Base-by-base conservation (phyloP, 305 asterid genomes). In the Fraxinus paxiana region DNA sequence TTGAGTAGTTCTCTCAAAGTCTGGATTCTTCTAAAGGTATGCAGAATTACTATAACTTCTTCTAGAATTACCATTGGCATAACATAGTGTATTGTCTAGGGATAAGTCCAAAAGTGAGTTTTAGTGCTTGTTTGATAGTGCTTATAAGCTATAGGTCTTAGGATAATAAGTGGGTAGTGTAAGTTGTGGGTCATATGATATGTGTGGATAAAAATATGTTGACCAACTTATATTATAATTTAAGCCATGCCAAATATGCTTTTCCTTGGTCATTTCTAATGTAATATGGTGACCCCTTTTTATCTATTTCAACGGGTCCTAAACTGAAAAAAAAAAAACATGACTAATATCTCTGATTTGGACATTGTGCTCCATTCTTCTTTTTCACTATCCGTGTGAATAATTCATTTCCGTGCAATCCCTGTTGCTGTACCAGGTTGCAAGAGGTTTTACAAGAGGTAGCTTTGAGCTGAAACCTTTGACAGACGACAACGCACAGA, bases 1-100 rank as follows among this genome's bases (percentile, higher is more conserved):
- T 87, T 96, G 90, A 93, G 98, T 80, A 94, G 97, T 87, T 96
- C 98, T 87, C 98, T 96, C 78, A 96, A 94, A 92, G 98, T 94
- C 75, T 96, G 98, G 98, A 92, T 94, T 85, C 96, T 94, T 85
- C 91, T 93, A 17, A 96, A 94, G 98, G 99, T 93, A 88, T 75
- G 91, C 74, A 26, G 38, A 13, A 67, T 30, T 12, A 4, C 34
- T 24, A 0, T 63, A 3, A 63, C 72, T 63, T 61, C 31, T 18
- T 61, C 33, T 22, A 63, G 18, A 26, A 63, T 10, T 22, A 63
- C 17, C 72, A 63, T 63, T 22, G 72, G 72, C 72, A 24, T 63
- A 26, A 24, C 72, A 22, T 9, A 10, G 15, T 8, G 72, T 24
- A 26, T 17, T 54, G 10, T 54, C 26, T 17, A 54, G 65, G 65